These are phyloP conservation scores for Teratosphaeria pseudoeucalypti DNA, from an alignment of 2,329 filamentous ascomycete species.

Conservation along the genomic window DNA sequence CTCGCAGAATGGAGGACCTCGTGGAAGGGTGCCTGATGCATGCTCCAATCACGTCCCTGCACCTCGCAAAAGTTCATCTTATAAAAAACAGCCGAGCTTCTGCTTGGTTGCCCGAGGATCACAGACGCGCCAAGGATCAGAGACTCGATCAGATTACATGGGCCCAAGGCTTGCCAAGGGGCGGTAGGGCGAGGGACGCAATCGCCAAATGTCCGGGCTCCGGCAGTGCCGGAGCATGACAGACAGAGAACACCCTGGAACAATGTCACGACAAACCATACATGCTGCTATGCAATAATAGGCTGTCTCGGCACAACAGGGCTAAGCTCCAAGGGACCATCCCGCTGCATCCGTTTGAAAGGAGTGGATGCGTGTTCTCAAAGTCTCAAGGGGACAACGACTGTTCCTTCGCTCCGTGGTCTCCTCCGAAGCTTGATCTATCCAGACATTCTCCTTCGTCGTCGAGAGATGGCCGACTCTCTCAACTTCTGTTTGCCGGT, in stretches of 20 bases:
- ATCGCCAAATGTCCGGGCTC: neutral
- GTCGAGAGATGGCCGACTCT: neutral
- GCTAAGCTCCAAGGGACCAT: neutral
- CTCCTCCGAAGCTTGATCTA: neutral
- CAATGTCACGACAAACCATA: neutral
- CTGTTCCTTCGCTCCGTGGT: neutral
- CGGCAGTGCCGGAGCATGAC: neutral
- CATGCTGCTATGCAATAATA: neutral
- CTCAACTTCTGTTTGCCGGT: neutral
- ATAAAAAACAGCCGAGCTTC: neutral
- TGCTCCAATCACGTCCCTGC: neutral
- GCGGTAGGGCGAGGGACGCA: neutral
- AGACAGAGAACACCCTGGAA: neutral
- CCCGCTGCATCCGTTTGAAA: neutral
- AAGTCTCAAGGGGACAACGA: neutral
- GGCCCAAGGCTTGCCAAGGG: neutral
- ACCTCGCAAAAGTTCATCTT: neutral
- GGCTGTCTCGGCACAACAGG: neutral
- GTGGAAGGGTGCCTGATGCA: neutral
- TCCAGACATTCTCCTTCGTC: neutral
- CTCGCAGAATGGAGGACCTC: too few species aligned
- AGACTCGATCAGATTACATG: neutral
- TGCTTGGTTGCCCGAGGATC: neutral
- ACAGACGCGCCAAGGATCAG: neutral
- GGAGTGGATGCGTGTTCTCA: neutral